These are phyloP conservation scores for Yarrowia galli DNA, from an alignment of 1,139 yeast species.

Conservation along the genomic window DNA sequence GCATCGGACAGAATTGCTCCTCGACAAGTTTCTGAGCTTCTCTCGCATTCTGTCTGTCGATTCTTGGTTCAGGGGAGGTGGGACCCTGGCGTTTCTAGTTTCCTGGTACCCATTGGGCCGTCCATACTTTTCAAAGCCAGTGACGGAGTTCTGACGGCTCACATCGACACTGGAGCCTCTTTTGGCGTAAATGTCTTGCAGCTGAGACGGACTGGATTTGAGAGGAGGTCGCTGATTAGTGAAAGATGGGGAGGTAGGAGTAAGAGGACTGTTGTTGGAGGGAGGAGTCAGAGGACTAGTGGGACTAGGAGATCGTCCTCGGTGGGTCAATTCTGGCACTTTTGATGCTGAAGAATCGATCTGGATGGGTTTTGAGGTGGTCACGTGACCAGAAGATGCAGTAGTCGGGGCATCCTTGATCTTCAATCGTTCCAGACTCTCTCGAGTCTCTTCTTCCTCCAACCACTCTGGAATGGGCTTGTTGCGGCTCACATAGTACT, in stretches of 20 bases:
- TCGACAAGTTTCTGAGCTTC: slow-evolving; percentile 3
- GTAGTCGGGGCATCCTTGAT: neutral
- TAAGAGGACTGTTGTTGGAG: neutral
- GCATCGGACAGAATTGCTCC: slow-evolving; percentile 17
- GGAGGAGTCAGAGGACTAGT: slow-evolving; percentile 10
- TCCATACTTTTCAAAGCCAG: slow-evolving; percentile 16
- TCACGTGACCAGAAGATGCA: neutral
- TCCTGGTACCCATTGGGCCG: slow-evolving; percentile 4
- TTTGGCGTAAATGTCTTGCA: slow-evolving; percentile 1
- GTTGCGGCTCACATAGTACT: slow-evolving; percentile 22
- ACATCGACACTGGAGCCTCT: slow-evolving; percentile 6
- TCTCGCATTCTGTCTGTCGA: slow-evolving; percentile 19
- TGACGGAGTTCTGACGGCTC: slow-evolving; percentile 5
- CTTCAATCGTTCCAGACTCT: slow-evolving; percentile 5
- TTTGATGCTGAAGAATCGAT: neutral
- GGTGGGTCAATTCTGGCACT: slow-evolving; percentile 1
- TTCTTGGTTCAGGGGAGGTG: slow-evolving; percentile 26
- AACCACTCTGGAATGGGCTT: slow-evolving; percentile 25
- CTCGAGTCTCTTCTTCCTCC: neutral
- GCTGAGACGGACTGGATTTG: slow-evolving; percentile 14
- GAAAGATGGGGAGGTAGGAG: slow-evolving; percentile 2
- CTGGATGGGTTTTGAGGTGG: neutral
- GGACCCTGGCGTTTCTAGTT: neutral
- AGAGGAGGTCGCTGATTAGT: neutral
- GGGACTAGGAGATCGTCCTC: slow-evolving; percentile 11